A percentile compares a stretch with the other conserved stretches of the same genome.
phyloP scores from a whole-genome alignment of 2,329 filamentous ascomycete genomes.

The Botryotinia narcissicola region DNA sequence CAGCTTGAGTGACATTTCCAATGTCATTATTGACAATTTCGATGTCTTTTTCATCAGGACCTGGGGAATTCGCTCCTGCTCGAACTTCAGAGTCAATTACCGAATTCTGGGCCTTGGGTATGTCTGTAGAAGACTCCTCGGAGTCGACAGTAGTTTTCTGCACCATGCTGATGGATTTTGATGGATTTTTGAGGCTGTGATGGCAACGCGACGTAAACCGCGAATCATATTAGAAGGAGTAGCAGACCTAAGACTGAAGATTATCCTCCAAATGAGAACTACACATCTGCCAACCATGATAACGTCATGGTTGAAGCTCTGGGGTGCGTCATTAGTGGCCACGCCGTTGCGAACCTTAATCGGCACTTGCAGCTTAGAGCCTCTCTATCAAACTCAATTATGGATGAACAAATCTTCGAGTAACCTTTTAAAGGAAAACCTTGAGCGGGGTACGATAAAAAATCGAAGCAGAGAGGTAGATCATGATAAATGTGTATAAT shows the following conservation, averaged over 20 bases:
- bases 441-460: not conserved
- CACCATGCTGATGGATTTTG: not conserved
- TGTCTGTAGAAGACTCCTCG: not conserved
- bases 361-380: not conserved
- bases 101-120: not conserved
- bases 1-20: constrained; percentile 19
- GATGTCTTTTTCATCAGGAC: not conserved
- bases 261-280: not conserved
- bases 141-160: not conserved
- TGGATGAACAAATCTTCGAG: not conserved
- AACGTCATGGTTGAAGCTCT: not conserved
- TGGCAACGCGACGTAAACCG: not conserved
- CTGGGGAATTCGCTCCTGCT: not conserved
- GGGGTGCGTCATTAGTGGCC: not conserved
- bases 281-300: not conserved
- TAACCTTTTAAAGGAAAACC: not conserved
- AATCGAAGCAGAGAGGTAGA: not conserved
- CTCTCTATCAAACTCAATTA: not conserved
- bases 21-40: not conserved
- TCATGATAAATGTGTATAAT: not conserved
- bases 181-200: not conserved
- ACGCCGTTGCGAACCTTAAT: not conserved
- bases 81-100: not conserved
- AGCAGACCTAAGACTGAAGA: not conserved
- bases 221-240: not conserved